Base-by-base conservation (phyloP, 306 rosid species). In the Dalbergia oliveri region DNA sequence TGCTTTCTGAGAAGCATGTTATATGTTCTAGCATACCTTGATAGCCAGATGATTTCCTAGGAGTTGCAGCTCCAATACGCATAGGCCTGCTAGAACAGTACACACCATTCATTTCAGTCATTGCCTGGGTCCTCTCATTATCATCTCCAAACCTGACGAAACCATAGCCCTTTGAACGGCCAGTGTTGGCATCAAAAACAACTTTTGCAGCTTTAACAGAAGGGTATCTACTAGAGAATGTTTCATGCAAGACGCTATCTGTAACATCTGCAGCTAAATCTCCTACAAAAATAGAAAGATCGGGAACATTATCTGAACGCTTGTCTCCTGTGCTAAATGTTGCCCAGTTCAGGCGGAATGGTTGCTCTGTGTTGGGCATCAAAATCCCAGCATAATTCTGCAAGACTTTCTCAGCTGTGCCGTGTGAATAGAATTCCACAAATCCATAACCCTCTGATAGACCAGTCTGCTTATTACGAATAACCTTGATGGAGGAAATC, bases 71-170 rank as follows among this genome's bases (percentile, higher is more conserved):
- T 66, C 97, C 98, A 56, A 94, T 87, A 35, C 98, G 94, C 98
- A 94, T 94, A 33, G 97, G 90, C 88, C 98, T 89, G 86, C 94
- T 94, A 12, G 98, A 92, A 83, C 98, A 94, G 88, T 86, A 89
- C 37, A 85, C 78, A 62, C 98, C 98, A 62, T 89, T 88, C 98
- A 94, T 94, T 83, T 94, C 97, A 73, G 86, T 80, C 94, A 94
- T 84, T 66, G 98, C 97, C 67, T 88, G 90, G 9, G 94, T 84
- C 84, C 97, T 87, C 81, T 94, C 98, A 62, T 61, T 87, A 71
- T 94, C 98, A 69, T 94, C 97, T 66, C 93, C 98, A 81, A 94
- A 94, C 92, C 98, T 88, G 81, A 94, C 98, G 87, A 94, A 94
- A 76, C 98, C 98, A 59, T 94, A 94, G 59, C 98, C 98, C 92